Percentiles rank a stretch among this genome's conserved stretches.
Evolutionary conservation across 768 basidiomycete species (phyloP).

Genomic region (Mycena haematopus): DNA sequence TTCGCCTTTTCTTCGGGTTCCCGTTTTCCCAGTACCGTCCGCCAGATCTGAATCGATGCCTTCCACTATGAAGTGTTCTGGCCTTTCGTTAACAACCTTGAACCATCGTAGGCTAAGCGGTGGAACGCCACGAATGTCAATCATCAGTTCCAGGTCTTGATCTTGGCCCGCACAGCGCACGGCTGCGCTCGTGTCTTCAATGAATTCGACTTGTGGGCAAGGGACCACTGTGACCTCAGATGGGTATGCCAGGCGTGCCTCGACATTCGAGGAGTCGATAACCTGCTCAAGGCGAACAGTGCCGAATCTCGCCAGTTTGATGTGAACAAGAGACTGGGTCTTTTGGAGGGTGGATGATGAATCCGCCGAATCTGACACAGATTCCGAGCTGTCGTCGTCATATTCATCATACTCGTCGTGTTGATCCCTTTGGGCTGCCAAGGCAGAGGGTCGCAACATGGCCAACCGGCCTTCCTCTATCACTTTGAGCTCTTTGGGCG

Average conservation of each 20-base stretch:
- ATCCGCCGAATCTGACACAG: constrained; percentile 31
- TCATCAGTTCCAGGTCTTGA: constrained; percentile 58
- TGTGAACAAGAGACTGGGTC: constrained; percentile 76
- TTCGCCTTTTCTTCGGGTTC: constrained; percentile 30
- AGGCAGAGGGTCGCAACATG: constrained; percentile 44
- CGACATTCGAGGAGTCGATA: constrained; percentile 69
- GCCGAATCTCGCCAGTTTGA: constrained; percentile 77
- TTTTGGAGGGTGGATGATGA: constrained; percentile 62
- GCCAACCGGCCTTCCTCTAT: constrained; percentile 69
- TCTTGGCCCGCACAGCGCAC: constrained; percentile 76
- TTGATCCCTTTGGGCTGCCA: constrained; percentile 37
- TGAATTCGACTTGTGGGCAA: constrained; percentile 81
- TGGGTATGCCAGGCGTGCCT: constrained; percentile 73
- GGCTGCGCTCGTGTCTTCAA: constrained; percentile 43
- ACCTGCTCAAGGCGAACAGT: constrained; percentile 77
- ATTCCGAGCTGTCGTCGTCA: constrained; percentile 70
- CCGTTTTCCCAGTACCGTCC: constrained; percentile 26
- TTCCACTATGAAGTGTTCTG: constrained; percentile 80
- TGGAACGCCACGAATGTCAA: constrained; percentile 75
- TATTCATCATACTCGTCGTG: constrained; percentile 70
- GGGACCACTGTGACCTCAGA: constrained; percentile 77
- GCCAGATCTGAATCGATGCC: constrained; percentile 56
- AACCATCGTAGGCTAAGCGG: constrained; percentile 82
- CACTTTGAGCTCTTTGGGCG: constrained; percentile 67
- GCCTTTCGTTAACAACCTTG: constrained; percentile 67